Conservation (phyloP, 2,329 filamentous ascomycete genomes). For the Colletotrichum sp. region DNA sequence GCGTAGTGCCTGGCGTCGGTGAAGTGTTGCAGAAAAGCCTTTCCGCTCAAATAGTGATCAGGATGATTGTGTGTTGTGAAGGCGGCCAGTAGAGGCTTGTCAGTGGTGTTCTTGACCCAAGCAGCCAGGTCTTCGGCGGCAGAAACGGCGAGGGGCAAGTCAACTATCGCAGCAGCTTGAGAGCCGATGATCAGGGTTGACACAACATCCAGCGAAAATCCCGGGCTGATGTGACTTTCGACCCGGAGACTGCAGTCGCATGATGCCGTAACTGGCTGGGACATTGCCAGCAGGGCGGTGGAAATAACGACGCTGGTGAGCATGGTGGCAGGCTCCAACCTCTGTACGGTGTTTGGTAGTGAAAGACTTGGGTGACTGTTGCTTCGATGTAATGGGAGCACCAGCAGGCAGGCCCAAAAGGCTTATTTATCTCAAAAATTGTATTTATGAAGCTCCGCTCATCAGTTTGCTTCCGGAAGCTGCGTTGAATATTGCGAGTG, state of each 20-base stretch:
- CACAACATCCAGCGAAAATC: conserved; percentile 5
- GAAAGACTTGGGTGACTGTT: background rate
- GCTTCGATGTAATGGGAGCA: background rate
- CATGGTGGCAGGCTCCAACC: background rate
- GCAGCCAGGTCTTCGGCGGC: background rate
- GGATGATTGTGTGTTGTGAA: conserved; percentile 7
- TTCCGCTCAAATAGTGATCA: conserved; percentile 14
- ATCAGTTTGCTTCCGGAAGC: background rate
- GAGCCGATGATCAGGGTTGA: conserved; percentile 12
- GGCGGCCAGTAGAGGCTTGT: conserved; percentile 8
- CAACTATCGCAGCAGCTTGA: conserved; percentile 1
- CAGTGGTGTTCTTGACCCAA: conserved; percentile 10
- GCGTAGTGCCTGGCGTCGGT: conserved; percentile 11
- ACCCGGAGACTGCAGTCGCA: background rate
- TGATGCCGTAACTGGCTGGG: background rate
- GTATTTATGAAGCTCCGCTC: background rate
- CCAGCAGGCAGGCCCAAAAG: background rate
- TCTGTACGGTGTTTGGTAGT: background rate
- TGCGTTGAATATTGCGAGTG: background rate
- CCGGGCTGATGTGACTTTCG: background rate
- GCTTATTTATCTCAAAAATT: background rate
- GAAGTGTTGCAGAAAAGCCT: conserved; percentile 3
- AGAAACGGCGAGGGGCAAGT: conserved; percentile 2
- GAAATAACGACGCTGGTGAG: background rate
- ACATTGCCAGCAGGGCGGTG: background rate